Evolutionary conservation across 352 stramenopile genomes (phyloP).

Genomic region (Saprolegnia parasitica): DNA sequence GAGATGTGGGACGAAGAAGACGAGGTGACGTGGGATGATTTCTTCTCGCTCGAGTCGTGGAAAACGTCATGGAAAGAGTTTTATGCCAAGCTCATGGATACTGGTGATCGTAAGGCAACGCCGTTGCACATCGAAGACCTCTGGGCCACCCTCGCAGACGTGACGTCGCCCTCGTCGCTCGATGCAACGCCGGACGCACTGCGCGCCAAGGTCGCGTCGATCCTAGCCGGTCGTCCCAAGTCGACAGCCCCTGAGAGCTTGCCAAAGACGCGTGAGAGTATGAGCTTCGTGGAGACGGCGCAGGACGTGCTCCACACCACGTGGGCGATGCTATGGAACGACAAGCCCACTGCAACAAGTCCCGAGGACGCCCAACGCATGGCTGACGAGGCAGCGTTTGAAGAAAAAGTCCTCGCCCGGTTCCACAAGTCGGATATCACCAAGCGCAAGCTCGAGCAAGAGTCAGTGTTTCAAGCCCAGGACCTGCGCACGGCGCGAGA

Average conservation of each 20-base stretch:
- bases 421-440: neutral
- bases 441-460: neutral
- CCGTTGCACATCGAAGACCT: neutral
- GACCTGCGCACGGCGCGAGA: neutral
- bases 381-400: neutral
- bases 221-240: neutral
- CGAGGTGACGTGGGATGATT: conserved; percentile 1
- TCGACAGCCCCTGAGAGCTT: neutral
- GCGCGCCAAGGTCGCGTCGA: neutral
- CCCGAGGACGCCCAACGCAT: neutral
- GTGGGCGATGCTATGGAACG: neutral
- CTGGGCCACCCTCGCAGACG: neutral
- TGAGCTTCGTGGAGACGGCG: neutral
- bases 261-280: neutral
- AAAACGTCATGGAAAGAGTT: conserved; percentile 5
- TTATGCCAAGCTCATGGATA: neutral
- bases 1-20: conserved; percentile 21
- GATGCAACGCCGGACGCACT: neutral
- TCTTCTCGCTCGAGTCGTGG: conserved; percentile 8
- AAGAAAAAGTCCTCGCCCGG: neutral
- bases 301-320: neutral
- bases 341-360: neutral
- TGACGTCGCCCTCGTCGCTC: neutral
- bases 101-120: neutral
- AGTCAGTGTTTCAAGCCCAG: neutral